Evolutionary conservation across 768 basidiomycete genomes (phyloP), one percentile per base, ranked within the genome.

Genomic region (Tulasnella sp.): DNA sequence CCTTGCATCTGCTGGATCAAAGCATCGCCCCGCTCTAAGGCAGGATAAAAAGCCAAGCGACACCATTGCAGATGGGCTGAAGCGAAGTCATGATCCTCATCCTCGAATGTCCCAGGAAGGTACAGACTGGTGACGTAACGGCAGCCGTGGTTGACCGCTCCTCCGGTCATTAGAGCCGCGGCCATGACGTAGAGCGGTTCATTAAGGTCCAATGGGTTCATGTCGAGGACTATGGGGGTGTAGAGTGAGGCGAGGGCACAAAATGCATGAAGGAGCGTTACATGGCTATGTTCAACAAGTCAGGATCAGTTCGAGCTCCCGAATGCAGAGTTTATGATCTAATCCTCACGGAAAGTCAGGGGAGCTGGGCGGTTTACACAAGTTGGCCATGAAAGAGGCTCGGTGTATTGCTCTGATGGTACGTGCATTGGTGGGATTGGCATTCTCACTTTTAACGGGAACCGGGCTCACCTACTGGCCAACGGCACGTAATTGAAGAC

Each of bases 191-290:
- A 15, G 9, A n/a, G 54, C 34, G 5, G 34, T 38, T 38, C 34
- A 27, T 44, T 43, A 4, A 56, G 1, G 46, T 29, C 30, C 19
- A 30, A 17, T 21, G 15, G 45, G 21, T 25, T 44, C 10, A 43
- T 31, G 24, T 59, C 57, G 1, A 25, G 17, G 9, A 61, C 52
- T 12, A 53, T 42, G 17, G 62, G 48, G 12, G 62, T 49, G 41
- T 63, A 61, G 12, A 62, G 34, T 15, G 61, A 62, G 15, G 62
- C 60, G 2, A 62, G 44, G 25, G 50, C 60, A 43, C 62, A 62
- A 12, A 62, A 62, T 9, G 62, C 62, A 43, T 62, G 62, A 9
- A 62, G 60, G n/a, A 62, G 60, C 9, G 61, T 34, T 10, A 53
- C 30, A 22, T 59, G 57, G 4, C 57, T 59, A 34, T 8, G 34